phyloP scores from a whole-genome alignment of 495 filamentous ascomycete genomes.

The Trichoderma orchidacearum region DNA sequence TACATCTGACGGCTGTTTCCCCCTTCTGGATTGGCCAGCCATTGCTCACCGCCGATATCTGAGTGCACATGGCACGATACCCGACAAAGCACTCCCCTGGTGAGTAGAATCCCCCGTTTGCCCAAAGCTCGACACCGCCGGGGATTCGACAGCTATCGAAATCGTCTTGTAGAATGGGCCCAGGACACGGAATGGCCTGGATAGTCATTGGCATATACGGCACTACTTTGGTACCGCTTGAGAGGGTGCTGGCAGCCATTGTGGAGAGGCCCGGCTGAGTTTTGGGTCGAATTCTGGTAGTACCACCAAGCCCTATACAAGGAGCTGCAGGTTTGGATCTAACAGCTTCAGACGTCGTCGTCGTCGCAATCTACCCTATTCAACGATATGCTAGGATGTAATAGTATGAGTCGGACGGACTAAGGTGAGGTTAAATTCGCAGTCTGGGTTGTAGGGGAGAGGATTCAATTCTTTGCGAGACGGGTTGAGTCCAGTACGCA shows the following conservation, averaged over 20 bases:
- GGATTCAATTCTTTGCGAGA: no score
- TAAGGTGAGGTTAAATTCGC: no score
- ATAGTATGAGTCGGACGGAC: no score
- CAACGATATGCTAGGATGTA: no score
- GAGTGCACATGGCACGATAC: not conserved
- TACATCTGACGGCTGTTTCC: not conserved
- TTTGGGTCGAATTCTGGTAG: no score
- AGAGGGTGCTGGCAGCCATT: not conserved
- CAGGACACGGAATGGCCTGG: not conserved
- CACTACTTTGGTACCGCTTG: not conserved
- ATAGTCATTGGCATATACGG: constrained; percentile 1
- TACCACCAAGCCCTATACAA: no score
- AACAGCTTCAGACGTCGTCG: no score
- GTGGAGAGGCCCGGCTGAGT: no score
- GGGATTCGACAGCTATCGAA: not conserved
- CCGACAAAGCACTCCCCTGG: not conserved
- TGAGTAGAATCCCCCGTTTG: constrained; percentile 1
- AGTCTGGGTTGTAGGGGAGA: no score
- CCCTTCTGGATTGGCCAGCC: not conserved
- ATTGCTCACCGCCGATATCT: not conserved
- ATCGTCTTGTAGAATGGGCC: not conserved
- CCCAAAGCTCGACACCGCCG: not conserved
- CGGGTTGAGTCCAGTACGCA: no score
- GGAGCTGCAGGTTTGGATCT: no score
- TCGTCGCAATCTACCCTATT: no score